Evolutionary conservation across 1,139 yeast species (phyloP), one percentile per base, ranked within the genome.

Genomic region (Lodderomyces beijingensis): DNA sequence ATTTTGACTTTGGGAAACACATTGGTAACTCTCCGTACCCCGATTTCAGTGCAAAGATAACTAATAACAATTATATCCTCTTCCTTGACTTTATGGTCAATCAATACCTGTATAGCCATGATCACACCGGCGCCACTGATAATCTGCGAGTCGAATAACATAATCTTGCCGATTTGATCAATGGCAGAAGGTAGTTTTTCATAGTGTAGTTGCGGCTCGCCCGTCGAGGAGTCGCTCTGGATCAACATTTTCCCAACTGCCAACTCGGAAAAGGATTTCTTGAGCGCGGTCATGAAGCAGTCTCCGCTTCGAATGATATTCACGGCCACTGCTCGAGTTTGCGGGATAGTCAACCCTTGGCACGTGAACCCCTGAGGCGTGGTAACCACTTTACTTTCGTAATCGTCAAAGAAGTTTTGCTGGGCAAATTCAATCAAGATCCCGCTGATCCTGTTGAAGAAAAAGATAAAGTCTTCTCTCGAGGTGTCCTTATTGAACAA

Each of bases 81-180:
- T 34, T 74, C 70, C 5, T 54, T 47, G n/a, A 85, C 80, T 12
- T 80, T 82, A 52, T 89, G 95, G 52, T 91, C 97, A 12, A 84
- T 47, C 37, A 91, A 62, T 4, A 91, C 89, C 46, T 88, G 93
- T 29, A 87, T 76, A 0, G 96, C 95, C 97, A 91, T 91, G 31
- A 87, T 84, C 3, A 89, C 80, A 0, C 95, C 95, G 0, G 96
- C 95, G 2, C 97, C 98, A 28, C 95, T 81, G 16, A 87, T 81
- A 31, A 87, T 69, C 53, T 89, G 96, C 0, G 95, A 84, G 51
- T 91, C 97, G 49, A 86, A 74, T 30, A 91, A 59, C 24, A 91
- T 57, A 1, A 86, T 76, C 43, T 72, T 75, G 9, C 34, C 31
- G 10, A 30, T 28, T 32, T 67, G 65, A 27, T 46, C 37, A n/a